Percentiles rank a stretch among this genome's conserved stretches.
Conservation (phyloP, 257 asterid genomes). For the Linderniella brevidens region DNA sequence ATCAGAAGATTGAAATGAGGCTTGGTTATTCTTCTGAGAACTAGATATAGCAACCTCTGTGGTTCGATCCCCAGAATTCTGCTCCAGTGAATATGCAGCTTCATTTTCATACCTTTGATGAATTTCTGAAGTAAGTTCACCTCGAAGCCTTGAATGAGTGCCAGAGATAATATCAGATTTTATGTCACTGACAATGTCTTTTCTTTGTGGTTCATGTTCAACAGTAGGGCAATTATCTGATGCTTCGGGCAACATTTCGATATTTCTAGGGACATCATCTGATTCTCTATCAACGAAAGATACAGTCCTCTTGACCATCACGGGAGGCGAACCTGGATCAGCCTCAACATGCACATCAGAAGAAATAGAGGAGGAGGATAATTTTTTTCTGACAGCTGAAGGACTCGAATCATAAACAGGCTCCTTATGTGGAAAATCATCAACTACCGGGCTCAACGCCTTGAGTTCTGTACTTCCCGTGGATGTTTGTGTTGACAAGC, state of each 20-base stretch:
- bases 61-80: too few relatives aligned
- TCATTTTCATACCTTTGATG: constrained; percentile 13
- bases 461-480: constrained; percentile 15
- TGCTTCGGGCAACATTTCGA: constrained; percentile 14
- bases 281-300: constrained; percentile 15
- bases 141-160: too few relatives aligned
- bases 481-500: constrained; percentile 14
- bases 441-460: constrained; percentile 7
- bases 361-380: constrained; percentile 29
- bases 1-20: constrained; percentile 8
- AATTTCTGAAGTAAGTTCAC: constrained; percentile 11
- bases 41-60: too few relatives aligned
- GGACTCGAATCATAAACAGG: constrained; percentile 82
- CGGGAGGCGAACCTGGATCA: background rate
- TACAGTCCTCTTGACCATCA: constrained; percentile 23
- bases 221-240: constrained; percentile 11
- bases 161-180: constrained; percentile 8
- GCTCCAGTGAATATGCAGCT: constrained; percentile 3
- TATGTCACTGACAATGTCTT: constrained; percentile 13
- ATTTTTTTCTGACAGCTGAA: constrained; percentile 12
- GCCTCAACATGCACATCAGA: constrained; percentile 31
- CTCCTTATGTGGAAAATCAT: constrained; percentile 23
- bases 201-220: constrained; percentile 14
- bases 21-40: constrained; percentile 4
- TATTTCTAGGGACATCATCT: constrained; percentile 8